Evolutionary conservation across 495 filamentous ascomycete genomes (phyloP).

Genomic region (Penicillium canescens): DNA sequence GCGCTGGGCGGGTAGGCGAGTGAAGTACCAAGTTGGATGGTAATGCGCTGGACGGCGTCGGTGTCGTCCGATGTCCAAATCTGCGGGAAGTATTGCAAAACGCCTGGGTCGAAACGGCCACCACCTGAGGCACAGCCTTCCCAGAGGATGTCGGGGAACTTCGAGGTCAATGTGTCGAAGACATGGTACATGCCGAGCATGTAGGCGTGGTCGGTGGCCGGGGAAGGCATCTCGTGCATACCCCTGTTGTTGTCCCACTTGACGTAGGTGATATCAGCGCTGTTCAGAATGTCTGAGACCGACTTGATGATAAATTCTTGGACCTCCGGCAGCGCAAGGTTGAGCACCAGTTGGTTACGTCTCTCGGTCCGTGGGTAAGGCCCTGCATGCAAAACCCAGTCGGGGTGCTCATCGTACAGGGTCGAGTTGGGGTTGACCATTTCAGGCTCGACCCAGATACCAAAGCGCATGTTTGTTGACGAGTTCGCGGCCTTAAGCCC

Average conservation of each 20-base stretch:
- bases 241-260: slow-evolving; percentile 63
- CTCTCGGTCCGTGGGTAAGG: slow-evolving; percentile 48
- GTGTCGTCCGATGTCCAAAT: slow-evolving; percentile 60
- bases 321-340: slow-evolving; percentile 52
- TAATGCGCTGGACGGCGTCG: slow-evolving; percentile 50
- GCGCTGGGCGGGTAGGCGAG: slow-evolving; percentile 54
- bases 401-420: slow-evolving; percentile 53
- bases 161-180: slow-evolving; percentile 50
- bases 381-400: slow-evolving; percentile 56
- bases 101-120: slow-evolving; percentile 54
- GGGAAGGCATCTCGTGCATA: slow-evolving; percentile 51
- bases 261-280: slow-evolving; percentile 51
- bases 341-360: slow-evolving; percentile 54
- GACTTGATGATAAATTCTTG: slow-evolving; percentile 54
- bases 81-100: slow-evolving; percentile 58
- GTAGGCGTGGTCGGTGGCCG: slow-evolving; percentile 49
- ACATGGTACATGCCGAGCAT: slow-evolving; percentile 57
- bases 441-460: slow-evolving; percentile 59
- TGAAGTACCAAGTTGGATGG: slow-evolving; percentile 57
- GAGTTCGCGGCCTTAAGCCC: slow-evolving; percentile 41
- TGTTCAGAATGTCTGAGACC: slow-evolving; percentile 46
- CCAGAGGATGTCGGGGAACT: slow-evolving; percentile 55
- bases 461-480: slow-evolving; percentile 46
- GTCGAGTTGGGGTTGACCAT: slow-evolving; percentile 58
- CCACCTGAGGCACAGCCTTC: slow-evolving; percentile 59